Conservation (phyloP, 352 stramenopile genomes). For the Phytophthora pini region DNA sequence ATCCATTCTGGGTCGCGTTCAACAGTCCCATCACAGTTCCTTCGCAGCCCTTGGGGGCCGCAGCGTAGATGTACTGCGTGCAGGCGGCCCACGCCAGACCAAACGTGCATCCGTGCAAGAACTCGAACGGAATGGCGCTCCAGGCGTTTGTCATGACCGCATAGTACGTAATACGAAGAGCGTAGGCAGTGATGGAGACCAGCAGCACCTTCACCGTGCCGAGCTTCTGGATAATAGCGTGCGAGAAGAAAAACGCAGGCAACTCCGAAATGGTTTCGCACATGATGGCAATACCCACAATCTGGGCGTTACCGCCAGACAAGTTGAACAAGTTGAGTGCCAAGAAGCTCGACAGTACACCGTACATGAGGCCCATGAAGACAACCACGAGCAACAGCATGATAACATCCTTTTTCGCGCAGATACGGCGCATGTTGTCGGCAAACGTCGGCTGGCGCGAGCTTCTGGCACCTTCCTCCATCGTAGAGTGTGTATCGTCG, state of each 20-base stretch:
- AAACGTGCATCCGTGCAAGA: constrained; percentile 62
- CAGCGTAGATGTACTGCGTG: constrained; percentile 64
- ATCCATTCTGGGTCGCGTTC: constrained; percentile 63
- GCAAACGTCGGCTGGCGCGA: constrained; percentile 21
- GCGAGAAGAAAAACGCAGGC: constrained; percentile 77
- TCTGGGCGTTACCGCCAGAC: constrained; percentile 62
- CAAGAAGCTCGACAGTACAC: constrained; percentile 75
- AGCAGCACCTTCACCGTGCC: constrained; percentile 68
- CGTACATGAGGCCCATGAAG: constrained; percentile 79
- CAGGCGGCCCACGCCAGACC: constrained; percentile 57
- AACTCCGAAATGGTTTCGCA: constrained; percentile 60
- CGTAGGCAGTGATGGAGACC: constrained; percentile 57
- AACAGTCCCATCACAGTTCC: constrained; percentile 65
- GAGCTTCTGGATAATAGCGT: constrained; percentile 63
- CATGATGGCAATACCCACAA: constrained; percentile 68
- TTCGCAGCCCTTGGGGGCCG: constrained; percentile 49
- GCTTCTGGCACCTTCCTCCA: constrained; percentile 30
- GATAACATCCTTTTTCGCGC: constrained; percentile 55
- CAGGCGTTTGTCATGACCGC: constrained; percentile 65
- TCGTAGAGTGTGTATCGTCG: constrained; percentile 25
- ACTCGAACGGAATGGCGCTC: constrained; percentile 66
- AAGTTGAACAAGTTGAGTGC: constrained; percentile 81
- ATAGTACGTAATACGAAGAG: constrained; percentile 60
- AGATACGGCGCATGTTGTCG: constrained; percentile 35
- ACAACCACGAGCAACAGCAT: constrained; percentile 70